Percentiles rank a stretch among this genome's conserved stretches.
Conservation (phyloP, 768 basidiomycete species). For the Holtermanniella nyarrowii region DNA sequence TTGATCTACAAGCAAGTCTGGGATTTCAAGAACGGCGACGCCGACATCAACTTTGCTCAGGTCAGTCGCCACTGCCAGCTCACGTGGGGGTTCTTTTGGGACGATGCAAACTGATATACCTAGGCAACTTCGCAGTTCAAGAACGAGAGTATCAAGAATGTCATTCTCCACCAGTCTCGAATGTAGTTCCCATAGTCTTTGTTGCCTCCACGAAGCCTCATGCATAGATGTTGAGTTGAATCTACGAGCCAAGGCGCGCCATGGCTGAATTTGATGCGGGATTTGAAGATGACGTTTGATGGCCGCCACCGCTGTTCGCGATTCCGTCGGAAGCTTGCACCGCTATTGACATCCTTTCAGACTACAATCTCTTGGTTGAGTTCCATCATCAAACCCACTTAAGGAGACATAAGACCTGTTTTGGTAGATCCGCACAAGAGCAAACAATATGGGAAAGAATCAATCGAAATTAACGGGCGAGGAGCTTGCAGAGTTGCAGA, state of each 20-base stretch:
- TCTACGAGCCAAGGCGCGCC: no score
- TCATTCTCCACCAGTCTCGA: constrained; percentile 15
- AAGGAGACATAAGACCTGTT: no score
- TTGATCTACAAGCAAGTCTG: constrained; percentile 38
- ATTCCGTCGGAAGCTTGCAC: no score
- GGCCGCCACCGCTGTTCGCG: no score
- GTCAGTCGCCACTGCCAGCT: constrained; percentile 9
- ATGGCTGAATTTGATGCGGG: no score
- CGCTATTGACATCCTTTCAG: no score
- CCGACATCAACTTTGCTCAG: constrained; percentile 31
- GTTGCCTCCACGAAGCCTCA: no score
- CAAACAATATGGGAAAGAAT: constrained; percentile 99
- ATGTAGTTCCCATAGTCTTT: constrained; percentile 3
- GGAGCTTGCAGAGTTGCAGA: constrained; percentile 87
- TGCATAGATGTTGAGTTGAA: no score
- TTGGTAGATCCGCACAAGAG: no score
- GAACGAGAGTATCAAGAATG: constrained; percentile 16
- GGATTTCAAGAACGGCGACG: constrained; percentile 41
- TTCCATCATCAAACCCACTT: no score
- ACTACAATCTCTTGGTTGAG: no score
- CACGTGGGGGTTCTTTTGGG: not conserved
- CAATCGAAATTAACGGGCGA: constrained; percentile 91
- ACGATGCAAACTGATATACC: not conserved
- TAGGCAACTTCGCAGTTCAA: constrained; percentile 17
- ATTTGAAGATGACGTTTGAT: no score